Evolutionary conservation across 2,329 filamentous ascomycete species (phyloP).

Genomic region (Nigrospora osmanthi): DNA sequence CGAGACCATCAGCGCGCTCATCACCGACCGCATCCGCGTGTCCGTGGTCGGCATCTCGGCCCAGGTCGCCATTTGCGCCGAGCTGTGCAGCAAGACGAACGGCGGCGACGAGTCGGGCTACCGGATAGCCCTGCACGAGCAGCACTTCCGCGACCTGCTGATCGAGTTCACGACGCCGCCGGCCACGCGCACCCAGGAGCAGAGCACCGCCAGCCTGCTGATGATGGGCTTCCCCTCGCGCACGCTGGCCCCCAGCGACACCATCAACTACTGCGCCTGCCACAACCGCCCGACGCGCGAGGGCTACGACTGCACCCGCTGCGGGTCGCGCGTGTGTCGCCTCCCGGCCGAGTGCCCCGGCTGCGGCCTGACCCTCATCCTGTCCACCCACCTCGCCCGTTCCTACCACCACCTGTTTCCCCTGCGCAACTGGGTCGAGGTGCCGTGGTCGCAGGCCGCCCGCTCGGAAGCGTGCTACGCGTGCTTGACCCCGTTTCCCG

Average conservation of each 20-base stretch:
- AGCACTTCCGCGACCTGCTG: constrained; percentile 83
- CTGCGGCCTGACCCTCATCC: constrained; percentile 84
- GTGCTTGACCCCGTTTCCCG: constrained; percentile 68
- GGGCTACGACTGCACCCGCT: constrained; percentile 87
- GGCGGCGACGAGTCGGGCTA: constrained; percentile 70
- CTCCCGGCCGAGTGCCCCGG: constrained; percentile 86
- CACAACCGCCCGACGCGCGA: constrained; percentile 76
- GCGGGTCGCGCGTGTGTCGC: constrained; percentile 79
- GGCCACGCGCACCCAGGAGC: constrained; percentile 59
- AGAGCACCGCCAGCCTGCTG: constrained; percentile 58
- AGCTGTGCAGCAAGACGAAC: constrained; percentile 84
- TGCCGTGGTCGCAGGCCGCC: constrained; percentile 69
- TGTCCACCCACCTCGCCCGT: constrained; percentile 88
- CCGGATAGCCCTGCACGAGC: constrained; percentile 76
- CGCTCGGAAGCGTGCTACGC: constrained; percentile 63
- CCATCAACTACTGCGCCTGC: constrained; percentile 77
- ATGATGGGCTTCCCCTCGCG: constrained; percentile 98
- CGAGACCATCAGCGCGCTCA: constrained; percentile 72
- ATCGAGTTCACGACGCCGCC: constrained; percentile 85
- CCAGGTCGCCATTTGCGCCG: constrained; percentile 84
- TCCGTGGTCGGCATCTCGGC: constrained; percentile 86
- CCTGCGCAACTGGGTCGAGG: constrained; percentile 82
- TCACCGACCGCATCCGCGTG: constrained; percentile 78
- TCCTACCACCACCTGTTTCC: constrained; percentile 92
- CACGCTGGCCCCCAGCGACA: constrained; percentile 59